Conservation (phyloP, 768 basidiomycete species). For the Lactarius indigo region DNA sequence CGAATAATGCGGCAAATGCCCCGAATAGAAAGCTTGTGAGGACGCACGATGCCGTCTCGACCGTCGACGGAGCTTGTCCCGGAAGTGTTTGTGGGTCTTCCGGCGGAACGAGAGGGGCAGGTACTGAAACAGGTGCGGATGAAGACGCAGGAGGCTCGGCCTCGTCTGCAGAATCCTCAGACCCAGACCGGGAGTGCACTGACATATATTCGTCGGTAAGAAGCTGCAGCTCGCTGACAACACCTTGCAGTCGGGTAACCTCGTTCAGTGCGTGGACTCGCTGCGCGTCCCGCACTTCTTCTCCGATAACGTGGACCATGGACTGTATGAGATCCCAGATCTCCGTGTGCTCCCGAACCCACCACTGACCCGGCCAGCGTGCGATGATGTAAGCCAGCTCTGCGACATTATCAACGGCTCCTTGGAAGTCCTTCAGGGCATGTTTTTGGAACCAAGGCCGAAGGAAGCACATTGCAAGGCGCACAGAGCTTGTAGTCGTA, state of each 20-base stretch:
- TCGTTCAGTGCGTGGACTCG: constrained; percentile 43
- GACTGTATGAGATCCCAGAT: constrained; percentile 55
- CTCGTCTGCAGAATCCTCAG: constrained; percentile 23
- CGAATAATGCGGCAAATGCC: constrained; percentile 47
- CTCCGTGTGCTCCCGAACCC: constrained; percentile 62
- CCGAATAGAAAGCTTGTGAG: constrained; percentile 60
- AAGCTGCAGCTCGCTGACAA: constrained; percentile 49
- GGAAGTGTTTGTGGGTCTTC: constrained; percentile 15
- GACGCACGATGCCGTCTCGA: constrained; percentile 43
- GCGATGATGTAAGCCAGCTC: constrained; percentile 37
- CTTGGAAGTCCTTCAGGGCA: constrained; percentile 40
- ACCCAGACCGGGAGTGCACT: constrained; percentile 27
- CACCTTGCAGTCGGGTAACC: constrained; percentile 45
- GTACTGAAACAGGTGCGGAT: constrained; percentile 14
- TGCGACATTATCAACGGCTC: constrained; percentile 37
- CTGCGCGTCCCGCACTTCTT: constrained; percentile 57
- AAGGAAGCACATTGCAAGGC: constrained; percentile 63
- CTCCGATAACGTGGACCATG: constrained; percentile 57
- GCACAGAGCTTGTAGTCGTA: constrained; percentile 63
- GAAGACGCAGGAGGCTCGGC: constrained; percentile 1
- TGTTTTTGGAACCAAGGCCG: constrained; percentile 64
- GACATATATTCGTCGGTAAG: constrained; percentile 39
- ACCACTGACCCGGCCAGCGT: constrained; percentile 64
- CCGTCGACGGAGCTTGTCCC: constrained; percentile 23
- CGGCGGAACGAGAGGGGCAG: constrained; percentile 26